Evolutionary conservation across 441 rosid genomes (phyloP), one percentile per base, ranked within the genome.

Genomic region (Populus tomentosa): DNA sequence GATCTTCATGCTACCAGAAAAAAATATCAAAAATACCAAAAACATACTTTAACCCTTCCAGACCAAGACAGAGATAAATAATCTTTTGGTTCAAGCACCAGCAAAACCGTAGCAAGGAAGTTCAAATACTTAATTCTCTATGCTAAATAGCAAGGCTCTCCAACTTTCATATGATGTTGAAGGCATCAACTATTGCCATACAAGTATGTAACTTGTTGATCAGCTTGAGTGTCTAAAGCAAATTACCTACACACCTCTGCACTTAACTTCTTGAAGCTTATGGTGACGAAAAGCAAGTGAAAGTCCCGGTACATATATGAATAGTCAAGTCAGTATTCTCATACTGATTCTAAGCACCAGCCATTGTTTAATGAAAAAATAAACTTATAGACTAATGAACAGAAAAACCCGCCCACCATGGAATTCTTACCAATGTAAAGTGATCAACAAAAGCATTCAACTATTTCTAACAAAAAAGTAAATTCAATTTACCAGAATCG

Each of bases 391-490:
- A 40, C 66, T 50, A 35, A 42, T 5, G 61, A 32, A 33, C n/a
- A 36, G 69, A 2, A 7, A 71, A 59, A 24, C 42, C 18, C 28
- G 9, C 24, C 63, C 53, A 32, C 72, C 46, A 64, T 8, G 56
- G 20, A 67, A 56, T 7, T 70, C 62, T 66, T 46, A 40, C 32
- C 38, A 23, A 33, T 32, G 10, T 23, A 40, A 18, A 26, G 16
- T 40, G n/a, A 70, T 38, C 68, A 73, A 56, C 36, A 36, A 36
- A 75, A 79, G 35, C 56, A 72, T 67, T n/a, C 10, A n/a, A 40
- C 24, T 16, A 66, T 20, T 42, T 33, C 36, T 26, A 10, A 24
- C 23, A n/a, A 53, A 79, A 74, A n/a, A 23, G 26, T 28, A 40
- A 77, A 73, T 10, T 38, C 13, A 7, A 61, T 46, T 21, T 78